Evolutionary conservation across 352 stramenopile species (phyloP).

Genomic region (Pythium scleroteichum): DNA sequence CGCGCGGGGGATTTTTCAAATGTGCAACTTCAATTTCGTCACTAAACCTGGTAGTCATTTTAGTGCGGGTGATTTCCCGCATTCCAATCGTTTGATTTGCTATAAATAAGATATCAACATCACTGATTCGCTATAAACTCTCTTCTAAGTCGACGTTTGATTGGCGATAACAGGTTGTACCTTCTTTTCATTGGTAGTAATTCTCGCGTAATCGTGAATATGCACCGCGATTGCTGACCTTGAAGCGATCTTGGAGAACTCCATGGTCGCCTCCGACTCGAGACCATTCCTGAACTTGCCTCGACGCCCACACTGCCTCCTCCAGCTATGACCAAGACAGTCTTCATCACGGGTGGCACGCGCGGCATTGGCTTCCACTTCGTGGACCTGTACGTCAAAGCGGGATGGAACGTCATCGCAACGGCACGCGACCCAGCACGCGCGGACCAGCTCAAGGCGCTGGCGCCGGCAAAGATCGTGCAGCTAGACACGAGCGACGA

Average conservation of each 20-base stretch:
- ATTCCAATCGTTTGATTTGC: too few species aligned
- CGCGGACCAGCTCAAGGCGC: constrained; percentile 10
- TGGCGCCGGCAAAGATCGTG: constrained; percentile 40
- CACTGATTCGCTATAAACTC: neutral
- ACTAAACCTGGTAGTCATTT: constrained; percentile 2
- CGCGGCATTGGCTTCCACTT: constrained; percentile 37
- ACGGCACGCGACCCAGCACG: constrained; percentile 18
- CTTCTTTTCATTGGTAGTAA: neutral
- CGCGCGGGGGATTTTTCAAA: constrained; percentile 2
- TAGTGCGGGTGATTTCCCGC: neutral
- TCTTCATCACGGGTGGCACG: constrained; percentile 36
- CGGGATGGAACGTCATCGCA: constrained; percentile 29
- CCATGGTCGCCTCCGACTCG: neutral
- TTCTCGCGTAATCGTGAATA: neutral
- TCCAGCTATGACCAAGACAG: constrained; percentile 19
- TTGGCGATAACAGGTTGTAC: too few species aligned
- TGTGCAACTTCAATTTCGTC: constrained; percentile 26
- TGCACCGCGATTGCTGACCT: neutral
- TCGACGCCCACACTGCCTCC: neutral
- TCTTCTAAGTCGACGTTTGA: neutral
- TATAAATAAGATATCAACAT: too few species aligned
- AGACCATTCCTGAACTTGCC: constrained; percentile 3
- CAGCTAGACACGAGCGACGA: constrained; percentile 44
- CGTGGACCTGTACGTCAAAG: constrained; percentile 23
- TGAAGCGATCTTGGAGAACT: too few species aligned